Evolutionary conservation across 1,284 basidiomycete genomes (phyloP).

Genomic region (Hemileia vastatrix): DNA sequence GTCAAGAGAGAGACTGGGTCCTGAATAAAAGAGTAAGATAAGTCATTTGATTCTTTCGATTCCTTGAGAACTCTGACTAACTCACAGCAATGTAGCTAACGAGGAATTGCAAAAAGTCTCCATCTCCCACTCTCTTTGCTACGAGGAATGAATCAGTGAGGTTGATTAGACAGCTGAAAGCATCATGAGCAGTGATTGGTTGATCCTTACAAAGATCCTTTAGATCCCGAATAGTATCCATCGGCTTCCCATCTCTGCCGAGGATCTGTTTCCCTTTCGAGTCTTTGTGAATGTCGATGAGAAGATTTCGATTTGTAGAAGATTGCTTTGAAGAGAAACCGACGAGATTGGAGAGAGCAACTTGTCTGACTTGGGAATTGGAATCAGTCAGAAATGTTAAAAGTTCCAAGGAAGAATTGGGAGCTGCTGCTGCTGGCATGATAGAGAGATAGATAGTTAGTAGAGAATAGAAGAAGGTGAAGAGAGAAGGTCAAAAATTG

Average conservation of each 20-base stretch:
- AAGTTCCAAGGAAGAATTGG: too few species aligned
- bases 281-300: constrained; percentile 45
- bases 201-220: constrained; percentile 79
- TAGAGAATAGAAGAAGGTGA: too few species aligned
- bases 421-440: too few species aligned
- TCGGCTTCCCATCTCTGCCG: too few species aligned
- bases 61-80: too few species aligned
- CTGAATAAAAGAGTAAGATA: constrained; percentile 50
- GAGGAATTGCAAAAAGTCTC: constrained; percentile 67
- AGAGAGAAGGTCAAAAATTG: too few species aligned
- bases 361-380: constrained; percentile 75
- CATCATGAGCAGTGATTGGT: constrained; percentile 83
- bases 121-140: constrained; percentile 60
- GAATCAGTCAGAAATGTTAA: constrained; percentile 73
- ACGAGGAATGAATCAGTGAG: constrained; percentile 74
- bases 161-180: constrained; percentile 85
- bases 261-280: constrained; percentile 57
- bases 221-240: constrained; percentile 66
- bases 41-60: too few species aligned
- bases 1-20: constrained; percentile 82
- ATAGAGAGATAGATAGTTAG: too few species aligned
- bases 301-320: constrained; percentile 52
- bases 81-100: constrained; percentile 81
- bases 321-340: constrained; percentile 65
- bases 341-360: constrained; percentile 72